phyloP scores from a whole-genome alignment of 148 eudicot species.

The Selenicereus undatus region DNA sequence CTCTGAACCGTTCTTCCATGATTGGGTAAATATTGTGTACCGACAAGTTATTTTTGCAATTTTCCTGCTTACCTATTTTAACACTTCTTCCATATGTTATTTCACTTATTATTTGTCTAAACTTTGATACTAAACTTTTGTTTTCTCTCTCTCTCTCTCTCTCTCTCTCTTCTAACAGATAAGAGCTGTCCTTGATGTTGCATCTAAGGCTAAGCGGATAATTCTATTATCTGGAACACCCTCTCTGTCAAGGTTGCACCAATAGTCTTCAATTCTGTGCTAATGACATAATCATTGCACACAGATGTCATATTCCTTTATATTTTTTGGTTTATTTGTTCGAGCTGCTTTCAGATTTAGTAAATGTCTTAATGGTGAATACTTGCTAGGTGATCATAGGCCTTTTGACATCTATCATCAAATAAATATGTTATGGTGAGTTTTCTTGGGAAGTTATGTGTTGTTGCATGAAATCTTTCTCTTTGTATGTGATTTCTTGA shows the following conservation, averaged over 20 bases:
- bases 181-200: constrained; percentile 78
- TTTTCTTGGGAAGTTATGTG: constrained; percentile 13
- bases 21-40: not conserved
- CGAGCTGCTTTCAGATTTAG: constrained; percentile 11
- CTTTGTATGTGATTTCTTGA: not conserved
- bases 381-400: constrained; percentile 86
- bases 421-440: constrained; percentile 93
- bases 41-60: too few relatives aligned
- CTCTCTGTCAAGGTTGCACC: constrained; percentile 89
- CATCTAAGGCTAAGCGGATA: constrained; percentile 57
- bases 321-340: constrained; percentile 10
- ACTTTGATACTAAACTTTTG: not conserved
- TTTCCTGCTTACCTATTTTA: not conserved
- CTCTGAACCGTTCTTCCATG: not conserved
- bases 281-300: not conserved
- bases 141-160: constrained; percentile 19
- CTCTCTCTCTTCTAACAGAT: constrained; percentile 39
- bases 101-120: not conserved
- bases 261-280: constrained; percentile 18
- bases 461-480: constrained; percentile 3
- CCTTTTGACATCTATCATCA: constrained; percentile 98
- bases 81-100: not conserved
- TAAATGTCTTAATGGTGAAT: constrained; percentile 24
- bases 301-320: not conserved
- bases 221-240: constrained; percentile 95